These are phyloP conservation scores for Triticum timopheevii DNA, from an alignment of 176 grass and related monocot genomes.

Conservation along the genomic window DNA sequence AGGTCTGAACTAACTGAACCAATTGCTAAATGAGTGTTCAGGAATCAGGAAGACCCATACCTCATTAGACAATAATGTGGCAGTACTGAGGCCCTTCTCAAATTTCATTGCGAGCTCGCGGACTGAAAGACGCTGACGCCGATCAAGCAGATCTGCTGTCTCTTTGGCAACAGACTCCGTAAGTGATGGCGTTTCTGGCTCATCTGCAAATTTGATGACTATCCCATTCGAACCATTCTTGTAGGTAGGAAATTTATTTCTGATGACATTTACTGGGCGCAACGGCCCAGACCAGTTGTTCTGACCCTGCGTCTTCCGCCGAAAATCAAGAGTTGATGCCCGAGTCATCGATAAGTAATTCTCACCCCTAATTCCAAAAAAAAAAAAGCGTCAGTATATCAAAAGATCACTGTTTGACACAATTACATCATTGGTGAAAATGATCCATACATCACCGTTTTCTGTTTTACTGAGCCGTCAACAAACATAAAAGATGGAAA, in stretches of 20 bases:
- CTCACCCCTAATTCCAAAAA: background rate
- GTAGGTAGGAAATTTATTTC: conserved; percentile 61
- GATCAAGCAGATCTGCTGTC: conserved; percentile 48
- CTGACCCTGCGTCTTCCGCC: conserved; percentile 29
- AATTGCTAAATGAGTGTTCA: background rate
- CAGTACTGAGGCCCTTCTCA: conserved; percentile 75
- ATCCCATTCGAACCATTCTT: conserved; percentile 58
- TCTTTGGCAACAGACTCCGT: conserved; percentile 75
- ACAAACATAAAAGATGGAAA: background rate
- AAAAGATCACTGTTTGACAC: background rate
- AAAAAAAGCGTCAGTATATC: background rate
- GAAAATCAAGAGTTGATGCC: conserved; percentile 42
- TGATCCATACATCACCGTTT: background rate
- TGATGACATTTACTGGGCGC: conserved; percentile 48
- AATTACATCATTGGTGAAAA: background rate
- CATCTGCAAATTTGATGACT: conserved; percentile 48
- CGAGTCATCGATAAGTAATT: conserved; percentile 40
- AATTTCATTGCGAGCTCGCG: conserved; percentile 80
- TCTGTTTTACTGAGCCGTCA: background rate
- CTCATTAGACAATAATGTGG: conserved; percentile 78
- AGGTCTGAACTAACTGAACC: background rate
- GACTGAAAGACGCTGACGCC: conserved; percentile 62
- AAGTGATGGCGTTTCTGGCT: conserved; percentile 37
- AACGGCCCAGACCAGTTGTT: conserved; percentile 37
- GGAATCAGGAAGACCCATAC: conserved; percentile 21